Evolutionary conservation across 306 rosid genomes (phyloP).

Genomic region (Arachis hypogaea): DNA sequence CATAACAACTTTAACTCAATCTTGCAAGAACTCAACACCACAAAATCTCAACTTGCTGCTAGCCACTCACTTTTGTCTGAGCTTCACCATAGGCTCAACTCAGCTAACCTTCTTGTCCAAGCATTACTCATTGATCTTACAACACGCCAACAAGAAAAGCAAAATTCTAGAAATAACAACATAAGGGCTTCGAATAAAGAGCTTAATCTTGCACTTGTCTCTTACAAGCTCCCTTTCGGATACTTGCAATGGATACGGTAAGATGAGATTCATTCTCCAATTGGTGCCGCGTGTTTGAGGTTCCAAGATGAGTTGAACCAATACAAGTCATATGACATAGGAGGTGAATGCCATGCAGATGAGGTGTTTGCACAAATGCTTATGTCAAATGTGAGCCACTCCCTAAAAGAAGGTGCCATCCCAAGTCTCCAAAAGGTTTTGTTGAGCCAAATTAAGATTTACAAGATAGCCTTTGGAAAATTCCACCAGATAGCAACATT

Average conservation of each 20-base stretch:
- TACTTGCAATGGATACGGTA: conserved; percentile 38
- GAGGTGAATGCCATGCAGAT: conserved; percentile 54
- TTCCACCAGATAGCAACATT: conserved; percentile 48
- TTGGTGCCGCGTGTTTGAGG: conserved; percentile 48
- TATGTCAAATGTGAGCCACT: conserved; percentile 60
- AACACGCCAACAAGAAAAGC: conserved; percentile 44
- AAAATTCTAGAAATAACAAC: background rate
- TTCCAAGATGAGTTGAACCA: conserved; percentile 43
- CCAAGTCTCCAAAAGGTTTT: conserved; percentile 44
- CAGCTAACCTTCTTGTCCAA: conserved; percentile 53
- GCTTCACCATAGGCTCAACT: conserved; percentile 49
- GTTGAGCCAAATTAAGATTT: conserved; percentile 45
- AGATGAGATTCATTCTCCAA: conserved; percentile 34
- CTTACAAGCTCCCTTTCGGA: conserved; percentile 54
- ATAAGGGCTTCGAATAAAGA: conserved; percentile 16
- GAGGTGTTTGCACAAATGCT: conserved; percentile 49
- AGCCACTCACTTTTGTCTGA: conserved; percentile 44
- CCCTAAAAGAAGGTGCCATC: conserved; percentile 56
- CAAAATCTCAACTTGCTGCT: conserved; percentile 46
- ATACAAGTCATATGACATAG: conserved; percentile 53
- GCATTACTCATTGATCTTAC: conserved; percentile 53
- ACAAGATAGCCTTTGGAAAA: conserved; percentile 51
- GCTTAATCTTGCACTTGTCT: conserved; percentile 44
- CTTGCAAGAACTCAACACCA: conserved; percentile 49
- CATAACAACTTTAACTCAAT: conserved; percentile 24